phyloP scores from a whole-genome alignment of 306 rosid species.

The Vachellia collinsii region DNA sequence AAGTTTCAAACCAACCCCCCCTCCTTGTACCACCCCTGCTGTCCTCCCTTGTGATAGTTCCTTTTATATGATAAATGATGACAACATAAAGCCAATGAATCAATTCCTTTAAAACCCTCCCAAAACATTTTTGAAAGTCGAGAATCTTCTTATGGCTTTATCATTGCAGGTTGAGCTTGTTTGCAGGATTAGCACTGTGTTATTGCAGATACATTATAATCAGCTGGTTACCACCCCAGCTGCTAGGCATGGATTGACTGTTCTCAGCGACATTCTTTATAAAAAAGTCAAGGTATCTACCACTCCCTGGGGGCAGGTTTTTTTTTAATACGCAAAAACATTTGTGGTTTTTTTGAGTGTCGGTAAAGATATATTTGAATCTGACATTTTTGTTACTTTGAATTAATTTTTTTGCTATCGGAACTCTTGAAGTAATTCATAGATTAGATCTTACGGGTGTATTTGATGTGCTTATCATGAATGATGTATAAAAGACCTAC shows the following conservation, averaged over 20 bases:
- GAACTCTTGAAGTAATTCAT: too few relatives aligned
- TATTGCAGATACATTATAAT: constrained; percentile 75
- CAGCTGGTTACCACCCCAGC: constrained; percentile 81
- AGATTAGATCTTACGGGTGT: background rate
- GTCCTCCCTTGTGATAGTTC: background rate
- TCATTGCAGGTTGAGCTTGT: constrained; percentile 86
- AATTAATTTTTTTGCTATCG: background rate
- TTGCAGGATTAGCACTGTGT: constrained; percentile 71
- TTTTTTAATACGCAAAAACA: background rate
- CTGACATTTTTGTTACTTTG: background rate
- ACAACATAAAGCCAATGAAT: background rate
- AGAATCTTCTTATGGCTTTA: constrained; percentile 10
- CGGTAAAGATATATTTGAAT: constrained; percentile 18
- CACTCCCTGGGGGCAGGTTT: background rate
- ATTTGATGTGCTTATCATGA: background rate
- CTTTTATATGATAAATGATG: background rate
- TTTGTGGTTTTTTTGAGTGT: background rate
- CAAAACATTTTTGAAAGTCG: background rate
- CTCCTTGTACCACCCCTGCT: too few relatives aligned
- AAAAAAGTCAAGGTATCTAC: constrained; percentile 73
- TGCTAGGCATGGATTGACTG: constrained; percentile 72
- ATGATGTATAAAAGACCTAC: background rate
- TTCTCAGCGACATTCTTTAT: constrained; percentile 66
- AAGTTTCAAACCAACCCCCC: too few relatives aligned
- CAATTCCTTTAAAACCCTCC: background rate